A percentile compares a stretch with the other conserved stretches of the same genome.
These are phyloP conservation scores for Xylaria sp. DNA, from an alignment of 2,329 filamentous ascomycete genomes.

Conservation along the genomic window DNA sequence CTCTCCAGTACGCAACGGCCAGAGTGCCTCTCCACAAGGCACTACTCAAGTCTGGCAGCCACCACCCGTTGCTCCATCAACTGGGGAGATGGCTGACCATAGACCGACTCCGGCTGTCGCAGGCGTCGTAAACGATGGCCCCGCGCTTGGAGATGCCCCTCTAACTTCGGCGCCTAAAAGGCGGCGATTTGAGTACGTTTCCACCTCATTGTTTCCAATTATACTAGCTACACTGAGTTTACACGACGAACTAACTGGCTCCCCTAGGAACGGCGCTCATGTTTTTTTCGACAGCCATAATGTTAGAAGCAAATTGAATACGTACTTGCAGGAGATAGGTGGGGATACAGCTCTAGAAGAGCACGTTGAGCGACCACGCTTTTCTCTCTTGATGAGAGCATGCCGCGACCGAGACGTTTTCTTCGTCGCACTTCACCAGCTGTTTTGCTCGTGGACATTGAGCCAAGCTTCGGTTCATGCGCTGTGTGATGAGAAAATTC, in stretches of 20 bases:
- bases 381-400: slow-evolving; percentile 62
- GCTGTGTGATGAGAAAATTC: slow-evolving; percentile 42
- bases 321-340: slow-evolving; percentile 20
- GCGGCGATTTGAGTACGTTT: slow-evolving; percentile 36
- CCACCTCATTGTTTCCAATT: not conserved
- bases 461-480: slow-evolving; percentile 44
- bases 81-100: slow-evolving; percentile 33
- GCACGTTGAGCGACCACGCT: slow-evolving; percentile 53
- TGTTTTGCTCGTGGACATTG: slow-evolving; percentile 64
- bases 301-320: slow-evolving; percentile 23
- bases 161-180: slow-evolving; percentile 35
- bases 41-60: slow-evolving; percentile 22
- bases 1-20: slow-evolving; percentile 16
- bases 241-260: not conserved
- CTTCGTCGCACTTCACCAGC: slow-evolving; percentile 69
- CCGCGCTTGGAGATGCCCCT: slow-evolving; percentile 6
- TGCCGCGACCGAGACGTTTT: slow-evolving; percentile 62
- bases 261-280: slow-evolving; percentile 26
- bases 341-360: slow-evolving; percentile 34
- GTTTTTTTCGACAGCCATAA: slow-evolving; percentile 30
- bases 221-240: not conserved
- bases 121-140: slow-evolving; percentile 13
- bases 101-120: slow-evolving; percentile 34
- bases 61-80: slow-evolving; percentile 17
- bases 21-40: slow-evolving; percentile 20